Base-by-base conservation (phyloP, 2,329 filamentous ascomycete species). In the Xylaria sp. region DNA sequence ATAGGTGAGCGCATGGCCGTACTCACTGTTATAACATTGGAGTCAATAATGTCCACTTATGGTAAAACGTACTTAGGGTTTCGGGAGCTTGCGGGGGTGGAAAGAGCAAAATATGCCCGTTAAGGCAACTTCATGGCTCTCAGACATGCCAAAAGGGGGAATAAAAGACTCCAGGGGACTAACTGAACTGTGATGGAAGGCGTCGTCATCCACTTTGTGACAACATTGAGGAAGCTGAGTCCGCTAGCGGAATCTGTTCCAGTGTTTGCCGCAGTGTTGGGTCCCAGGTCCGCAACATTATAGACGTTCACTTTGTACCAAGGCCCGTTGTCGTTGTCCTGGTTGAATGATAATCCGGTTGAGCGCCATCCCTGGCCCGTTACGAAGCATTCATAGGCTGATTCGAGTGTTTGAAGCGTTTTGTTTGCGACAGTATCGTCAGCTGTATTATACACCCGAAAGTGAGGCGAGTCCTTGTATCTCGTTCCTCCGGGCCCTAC, bases 301-400 rank as follows among this genome's bases (percentile, higher is more conserved):
- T 81, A 83, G 35, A 81, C 59, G 64, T 83, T 83, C 54, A 77
- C 76, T 70, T 83, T 83, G 65, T 77, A 77, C 62, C 70, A 80
- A 0, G 79, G 76, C 0, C 79, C 79, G 43, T 70, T 69, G 27
- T 76, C 73, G 13, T 68, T 63, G 1, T 69, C 70, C 1, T 72
- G 67, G 54, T 75, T 75, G 60, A 72, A 77, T 0, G 75, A 76
- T 8, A 77, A 66, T 7, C 76, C 77, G 0, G 77, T 70, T 0
- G 77, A 78, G 1, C 77, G 73, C 73, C 73, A 79, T 25, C 74
- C 74, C 4, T 78, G 71, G 0, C 69, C 71, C n/a, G 66, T 70
- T 1, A 79, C 73, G 48, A 79, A 79, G 65, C 77, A 79, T 23
- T 76, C 73, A 54, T 79, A 79, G 1, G 79, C 79, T 1, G 77